These are phyloP conservation scores for Taxillus chinensis DNA, from an alignment of 164 flowering plant species.

Conservation along the genomic window DNA sequence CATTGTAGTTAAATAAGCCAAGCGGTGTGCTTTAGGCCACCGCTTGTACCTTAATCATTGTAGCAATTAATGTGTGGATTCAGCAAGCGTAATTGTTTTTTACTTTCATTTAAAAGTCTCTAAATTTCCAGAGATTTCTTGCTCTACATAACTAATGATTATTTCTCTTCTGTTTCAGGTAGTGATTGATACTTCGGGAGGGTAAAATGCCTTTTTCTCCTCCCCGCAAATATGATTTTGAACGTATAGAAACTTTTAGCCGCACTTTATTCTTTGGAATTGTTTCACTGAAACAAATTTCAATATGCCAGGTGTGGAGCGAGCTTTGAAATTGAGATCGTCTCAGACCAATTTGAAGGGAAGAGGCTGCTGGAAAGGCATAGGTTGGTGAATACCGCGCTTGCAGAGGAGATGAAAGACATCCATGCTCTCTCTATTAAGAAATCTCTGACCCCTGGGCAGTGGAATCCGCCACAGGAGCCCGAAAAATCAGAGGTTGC, in stretches of 20 bases:
- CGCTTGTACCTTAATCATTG: too few species aligned
- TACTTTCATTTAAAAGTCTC: too few species aligned
- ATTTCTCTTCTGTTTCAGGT: constrained; percentile 43
- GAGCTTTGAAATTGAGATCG: constrained; percentile 74
- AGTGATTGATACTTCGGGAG: constrained; percentile 87
- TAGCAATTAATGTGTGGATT: too few species aligned
- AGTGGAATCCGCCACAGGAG: constrained; percentile 69
- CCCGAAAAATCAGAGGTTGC: constrained; percentile 27
- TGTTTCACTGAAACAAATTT: background rate
- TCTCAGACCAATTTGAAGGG: constrained; percentile 82
- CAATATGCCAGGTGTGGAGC: constrained; percentile 70
- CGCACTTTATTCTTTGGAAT: background rate
- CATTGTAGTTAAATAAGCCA: too few species aligned
- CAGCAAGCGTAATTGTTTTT: too few species aligned
- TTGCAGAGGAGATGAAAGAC: constrained; percentile 85
- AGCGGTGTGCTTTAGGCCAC: too few species aligned
- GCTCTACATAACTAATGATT: too few species aligned
- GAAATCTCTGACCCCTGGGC: constrained; percentile 75
- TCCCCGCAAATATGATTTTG: background rate
- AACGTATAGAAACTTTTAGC: background rate
- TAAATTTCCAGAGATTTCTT: too few species aligned
- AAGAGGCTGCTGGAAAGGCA: constrained; percentile 93
- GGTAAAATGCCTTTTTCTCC: constrained; percentile 19
- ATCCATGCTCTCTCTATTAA: constrained; percentile 91
- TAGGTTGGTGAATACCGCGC: constrained; percentile 68